These are phyloP conservation scores for Talaromyces sp. DNA, from an alignment of 2,329 filamentous ascomycete genomes.

Conservation along the genomic window DNA sequence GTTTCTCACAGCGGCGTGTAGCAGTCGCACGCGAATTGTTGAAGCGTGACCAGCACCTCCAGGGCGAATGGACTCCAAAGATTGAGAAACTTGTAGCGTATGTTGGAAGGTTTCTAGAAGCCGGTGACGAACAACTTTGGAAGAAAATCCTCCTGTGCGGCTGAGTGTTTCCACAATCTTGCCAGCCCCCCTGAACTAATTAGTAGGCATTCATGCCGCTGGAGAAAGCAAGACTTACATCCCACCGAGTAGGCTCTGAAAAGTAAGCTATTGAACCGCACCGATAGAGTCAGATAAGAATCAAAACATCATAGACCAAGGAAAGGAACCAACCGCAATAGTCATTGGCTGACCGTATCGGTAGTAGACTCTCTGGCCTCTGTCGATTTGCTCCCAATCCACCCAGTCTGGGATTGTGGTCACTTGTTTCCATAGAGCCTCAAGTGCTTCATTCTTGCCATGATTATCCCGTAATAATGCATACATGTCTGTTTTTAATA, in stretches of 20 bases:
- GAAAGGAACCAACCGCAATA: slow-evolving; percentile 42
- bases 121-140: slow-evolving; percentile 61
- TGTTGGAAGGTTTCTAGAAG: slow-evolving; percentile 72
- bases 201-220: not conserved
- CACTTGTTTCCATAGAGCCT: slow-evolving; percentile 61
- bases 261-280: slow-evolving; percentile 20
- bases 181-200: slow-evolving; percentile 53
- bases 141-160: slow-evolving; percentile 69
- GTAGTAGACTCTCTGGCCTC: slow-evolving; percentile 74
- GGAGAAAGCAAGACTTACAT: slow-evolving; percentile 18
- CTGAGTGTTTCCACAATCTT: slow-evolving; percentile 70
- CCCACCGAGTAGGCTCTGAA: slow-evolving; percentile 26
- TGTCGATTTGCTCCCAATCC: slow-evolving; percentile 68
- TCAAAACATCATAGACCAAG: not conserved
- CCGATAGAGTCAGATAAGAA: not conserved
- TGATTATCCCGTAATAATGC: slow-evolving; percentile 57
- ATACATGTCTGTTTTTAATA: slow-evolving; percentile 56
- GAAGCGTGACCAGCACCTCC: slow-evolving; percentile 63
- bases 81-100: slow-evolving; percentile 65
- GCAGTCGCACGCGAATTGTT: slow-evolving; percentile 62
- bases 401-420: slow-evolving; percentile 69
- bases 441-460: slow-evolving; percentile 51
- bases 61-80: slow-evolving; percentile 61
- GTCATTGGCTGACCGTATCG: slow-evolving; percentile 66
- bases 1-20: slow-evolving; percentile 64